phyloP scores from a whole-genome alignment of 2,329 filamentous ascomycete species.

The Rosellinia necatrix region DNA sequence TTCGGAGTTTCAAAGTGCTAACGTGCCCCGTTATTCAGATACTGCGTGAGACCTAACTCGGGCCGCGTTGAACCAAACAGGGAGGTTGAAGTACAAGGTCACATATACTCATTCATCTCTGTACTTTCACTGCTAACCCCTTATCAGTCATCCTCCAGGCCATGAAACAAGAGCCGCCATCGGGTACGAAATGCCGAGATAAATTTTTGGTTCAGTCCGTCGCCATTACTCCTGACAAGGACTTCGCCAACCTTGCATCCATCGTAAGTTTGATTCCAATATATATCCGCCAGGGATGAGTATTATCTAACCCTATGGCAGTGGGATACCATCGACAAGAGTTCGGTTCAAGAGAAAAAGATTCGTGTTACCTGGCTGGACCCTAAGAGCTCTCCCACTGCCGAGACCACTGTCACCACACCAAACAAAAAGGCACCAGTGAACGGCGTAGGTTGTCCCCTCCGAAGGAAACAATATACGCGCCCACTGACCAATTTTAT shows the following conservation, averaged over 20 bases:
- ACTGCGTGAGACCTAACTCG: conserved; percentile 96
- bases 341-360: conserved; percentile 86
- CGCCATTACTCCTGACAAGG: conserved; percentile 79
- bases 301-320: conserved; percentile 46
- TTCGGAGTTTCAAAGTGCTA: conserved; percentile 28
- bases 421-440: conserved; percentile 47
- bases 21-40: conserved; percentile 60
- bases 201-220: conserved; percentile 98
- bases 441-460: conserved; percentile 45
- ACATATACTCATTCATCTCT: conserved; percentile 41
- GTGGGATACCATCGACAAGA: conserved; percentile 82
- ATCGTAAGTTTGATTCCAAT: conserved; percentile 63
- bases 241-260: conserved; percentile 77
- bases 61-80: conserved; percentile 90
- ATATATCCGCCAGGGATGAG: conserved; percentile 15
- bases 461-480: conserved; percentile 14
- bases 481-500: background rate
- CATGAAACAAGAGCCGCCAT: conserved; percentile 92
- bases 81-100: conserved; percentile 91
- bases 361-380: conserved; percentile 88
- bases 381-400: conserved; percentile 53
- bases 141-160: conserved; percentile 85
- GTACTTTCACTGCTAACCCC: conserved; percentile 32
- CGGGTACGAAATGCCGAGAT: conserved; percentile 89
- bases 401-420: conserved; percentile 38